Evolutionary conservation across 1,284 basidiomycete species (phyloP).

Genomic region (Sporisorium exsertum): DNA sequence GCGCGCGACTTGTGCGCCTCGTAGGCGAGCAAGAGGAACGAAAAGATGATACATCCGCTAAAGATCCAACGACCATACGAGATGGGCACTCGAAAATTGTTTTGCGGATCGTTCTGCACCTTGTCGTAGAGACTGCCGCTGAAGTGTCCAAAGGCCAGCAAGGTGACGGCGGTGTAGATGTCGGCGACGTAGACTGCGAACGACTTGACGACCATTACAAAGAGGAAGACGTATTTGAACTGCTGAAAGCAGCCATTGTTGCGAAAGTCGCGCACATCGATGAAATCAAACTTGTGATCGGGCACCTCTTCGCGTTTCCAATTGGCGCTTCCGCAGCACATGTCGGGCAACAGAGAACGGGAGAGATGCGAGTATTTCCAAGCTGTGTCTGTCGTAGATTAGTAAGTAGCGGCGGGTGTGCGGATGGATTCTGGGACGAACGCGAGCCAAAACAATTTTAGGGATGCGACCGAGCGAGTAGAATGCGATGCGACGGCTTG

Average conservation of each 20-base stretch:
- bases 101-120: constrained; percentile 74
- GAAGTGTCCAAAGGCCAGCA: constrained; percentile 92
- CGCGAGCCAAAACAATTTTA: neutral
- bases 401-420: constrained; percentile 16
- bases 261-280: constrained; percentile 91
- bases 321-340: constrained; percentile 59
- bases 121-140: constrained; percentile 81
- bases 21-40: constrained; percentile 91
- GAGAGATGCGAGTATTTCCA: neutral
- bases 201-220: constrained; percentile 90
- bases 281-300: constrained; percentile 99
- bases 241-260: constrained; percentile 87
- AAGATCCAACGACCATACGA: constrained; percentile 93
- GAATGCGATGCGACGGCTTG: constrained; percentile 27
- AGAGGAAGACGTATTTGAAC: constrained; percentile 89
- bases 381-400: constrained; percentile 13
- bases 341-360: constrained; percentile 11
- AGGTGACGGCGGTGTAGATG: constrained; percentile 95
- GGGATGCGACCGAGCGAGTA: constrained; percentile 5
- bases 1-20: constrained; percentile 91
- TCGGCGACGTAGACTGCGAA: constrained; percentile 96
- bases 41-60: constrained; percentile 96
- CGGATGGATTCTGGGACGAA: neutral
- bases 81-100: constrained; percentile 89
- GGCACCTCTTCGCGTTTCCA: constrained; percentile 98